Percentiles rank a stretch among this genome's conserved stretches.
phyloP scores from a whole-genome alignment of 2,329 filamentous ascomycete genomes.

The Penicillium sp. region DNA sequence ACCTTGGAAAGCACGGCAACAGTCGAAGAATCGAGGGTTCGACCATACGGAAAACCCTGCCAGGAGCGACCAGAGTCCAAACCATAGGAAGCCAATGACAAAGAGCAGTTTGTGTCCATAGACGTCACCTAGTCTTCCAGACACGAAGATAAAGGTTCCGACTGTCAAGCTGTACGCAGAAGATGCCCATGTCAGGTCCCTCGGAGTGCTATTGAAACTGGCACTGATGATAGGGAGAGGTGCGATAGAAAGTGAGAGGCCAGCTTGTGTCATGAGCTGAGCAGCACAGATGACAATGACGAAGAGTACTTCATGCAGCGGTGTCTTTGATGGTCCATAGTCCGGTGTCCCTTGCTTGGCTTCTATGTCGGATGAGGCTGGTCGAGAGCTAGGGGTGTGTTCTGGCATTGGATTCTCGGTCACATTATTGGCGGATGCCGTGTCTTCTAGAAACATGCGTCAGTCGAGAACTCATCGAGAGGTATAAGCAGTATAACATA shows the following conservation, averaged over 20 bases:
- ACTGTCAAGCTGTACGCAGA: slow-evolving; percentile 50
- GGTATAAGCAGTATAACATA: not conserved
- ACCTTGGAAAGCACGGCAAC: slow-evolving; percentile 51
- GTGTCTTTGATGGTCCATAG: slow-evolving; percentile 10
- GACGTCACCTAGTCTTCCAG: slow-evolving; percentile 37
- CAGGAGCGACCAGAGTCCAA: slow-evolving; percentile 36
- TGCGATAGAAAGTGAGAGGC: slow-evolving; percentile 45
- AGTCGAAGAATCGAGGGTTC: slow-evolving; percentile 47
- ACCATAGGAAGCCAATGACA: slow-evolving; percentile 36
- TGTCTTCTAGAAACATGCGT: not conserved
- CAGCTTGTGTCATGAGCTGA: slow-evolving; percentile 42
- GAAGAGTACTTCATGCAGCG: slow-evolving; percentile 26
- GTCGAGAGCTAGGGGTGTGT: not conserved
- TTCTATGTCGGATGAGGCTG: slow-evolving; percentile 5
- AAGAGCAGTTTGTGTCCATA: slow-evolving; percentile 37
- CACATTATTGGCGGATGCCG: not conserved
- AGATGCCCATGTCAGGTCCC: slow-evolving; percentile 51
- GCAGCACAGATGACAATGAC: slow-evolving; percentile 30
- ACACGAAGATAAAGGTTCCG: slow-evolving; percentile 34
- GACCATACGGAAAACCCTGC: slow-evolving; percentile 34
- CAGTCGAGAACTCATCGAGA: not conserved
- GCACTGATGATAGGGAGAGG: slow-evolving; percentile 46
- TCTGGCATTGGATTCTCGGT: not conserved
- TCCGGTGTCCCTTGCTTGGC: slow-evolving; percentile 4
- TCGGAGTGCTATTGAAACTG: slow-evolving; percentile 43